Base-by-base conservation (phyloP, 2,329 filamentous ascomycete species). In the Emmonsiellopsis sp. region DNA sequence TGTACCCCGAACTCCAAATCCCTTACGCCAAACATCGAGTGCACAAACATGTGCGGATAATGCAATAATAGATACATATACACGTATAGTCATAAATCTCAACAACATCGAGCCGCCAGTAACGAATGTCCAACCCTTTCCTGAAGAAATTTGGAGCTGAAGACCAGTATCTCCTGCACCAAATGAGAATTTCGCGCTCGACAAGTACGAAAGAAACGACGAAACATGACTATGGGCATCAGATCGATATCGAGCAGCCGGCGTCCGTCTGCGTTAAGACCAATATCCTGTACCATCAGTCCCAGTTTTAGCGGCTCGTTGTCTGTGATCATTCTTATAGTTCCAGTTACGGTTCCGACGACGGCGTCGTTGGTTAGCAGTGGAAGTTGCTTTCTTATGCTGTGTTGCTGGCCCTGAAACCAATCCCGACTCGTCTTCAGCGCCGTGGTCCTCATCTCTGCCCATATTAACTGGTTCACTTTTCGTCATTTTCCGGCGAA, bases 401-500 rank as follows among this genome's bases (percentile, higher is more conserved):
- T 30, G 35, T 40, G 16, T 11, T 37, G 34, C 35, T 7, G 20
- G 7, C 2, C 44, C 52, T 13, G 42, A 50, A 47, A 20, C 50
- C 38, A 41, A 26, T 8, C 16, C 32, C n/a, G 40, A 15, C 13
- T 45, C 30, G 40, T 32, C 38, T 26, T 35, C 32, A 31, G 47
- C 41, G 30, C 30, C 51, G 32, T 51, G 45, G 13, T 34, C 40
- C 13, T 7, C 37, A 30, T 2, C 40, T 31, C 15, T 53, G 10
- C 46, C 34, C 13, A 56, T 16, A 11, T 37, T 52, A 37, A 50
- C 38, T n/a, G 58, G 58, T 46, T 60, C 59, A 35, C 59, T 61
- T 52, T 56, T 61, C 7, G 59, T 57, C 46, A 59, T 11, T 26
- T 52, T 53, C 40, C 58, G 54, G 20, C 58, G 58, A 13, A 45